phyloP scores from a whole-genome alignment of 75 land plant genomes.

The Cupressus sempervirens region DNA sequence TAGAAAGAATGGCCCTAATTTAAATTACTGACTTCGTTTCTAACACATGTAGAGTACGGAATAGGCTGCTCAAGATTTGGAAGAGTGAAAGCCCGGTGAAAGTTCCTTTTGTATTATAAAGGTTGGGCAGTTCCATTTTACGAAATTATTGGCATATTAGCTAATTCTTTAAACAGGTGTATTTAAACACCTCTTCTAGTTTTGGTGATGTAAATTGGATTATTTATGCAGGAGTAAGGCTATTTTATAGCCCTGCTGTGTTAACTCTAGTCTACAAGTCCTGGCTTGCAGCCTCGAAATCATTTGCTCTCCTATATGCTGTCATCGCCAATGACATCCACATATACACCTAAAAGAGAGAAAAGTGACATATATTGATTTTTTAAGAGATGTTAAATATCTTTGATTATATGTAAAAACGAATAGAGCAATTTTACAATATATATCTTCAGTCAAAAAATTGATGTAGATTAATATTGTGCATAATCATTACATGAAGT shows the following conservation, averaged over 20 bases:
- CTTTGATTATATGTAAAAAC: background rate
- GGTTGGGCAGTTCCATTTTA: conserved; percentile 5
- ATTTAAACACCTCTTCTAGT: conserved; percentile 4
- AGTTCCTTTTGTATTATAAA: conserved; percentile 1
- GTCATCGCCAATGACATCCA: background rate
- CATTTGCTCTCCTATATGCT: background rate
- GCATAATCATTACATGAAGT: background rate
- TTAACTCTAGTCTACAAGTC: background rate
- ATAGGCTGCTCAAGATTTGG: conserved; percentile 2
- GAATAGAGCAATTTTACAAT: background rate
- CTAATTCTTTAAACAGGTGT: conserved; percentile 10
- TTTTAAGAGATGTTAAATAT: background rate
- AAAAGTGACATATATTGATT: background rate
- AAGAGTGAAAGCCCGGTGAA: background rate
- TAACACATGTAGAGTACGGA: conserved; percentile 5
- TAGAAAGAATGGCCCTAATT: background rate
- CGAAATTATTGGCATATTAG: conserved; percentile 7
- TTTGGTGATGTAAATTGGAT: conserved; percentile 9
- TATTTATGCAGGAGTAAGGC: background rate
- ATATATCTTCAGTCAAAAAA: background rate
- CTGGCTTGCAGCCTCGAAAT: background rate
- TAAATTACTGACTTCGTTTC: background rate
- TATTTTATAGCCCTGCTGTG: background rate
- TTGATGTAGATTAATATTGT: background rate
- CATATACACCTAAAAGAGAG: background rate